Conservation (phyloP, 148 eudicot genomes). For the Amaranthus hypochondriacus region DNA sequence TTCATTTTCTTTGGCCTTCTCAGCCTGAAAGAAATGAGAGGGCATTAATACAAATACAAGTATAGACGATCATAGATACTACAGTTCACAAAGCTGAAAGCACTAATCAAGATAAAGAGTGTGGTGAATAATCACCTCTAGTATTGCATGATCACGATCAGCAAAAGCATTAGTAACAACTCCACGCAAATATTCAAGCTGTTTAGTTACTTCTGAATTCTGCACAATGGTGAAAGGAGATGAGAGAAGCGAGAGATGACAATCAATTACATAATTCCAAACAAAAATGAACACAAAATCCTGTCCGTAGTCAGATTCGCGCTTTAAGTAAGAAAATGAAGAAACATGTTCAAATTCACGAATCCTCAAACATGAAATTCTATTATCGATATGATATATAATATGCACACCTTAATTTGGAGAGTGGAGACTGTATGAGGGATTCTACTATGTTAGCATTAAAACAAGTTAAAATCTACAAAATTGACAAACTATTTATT, state of each 20-base stretch:
- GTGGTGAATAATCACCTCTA: conserved; percentile 54
- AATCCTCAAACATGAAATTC: neutral
- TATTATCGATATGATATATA: too few species aligned
- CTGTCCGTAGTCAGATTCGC: neutral
- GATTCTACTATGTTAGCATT: too few species aligned
- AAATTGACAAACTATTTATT: too few species aligned
- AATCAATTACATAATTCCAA: neutral
- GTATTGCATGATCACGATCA: conserved; percentile 82
- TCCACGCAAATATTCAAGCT: conserved; percentile 76
- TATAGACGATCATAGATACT: conserved; percentile 1
- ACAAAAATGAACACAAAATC: neutral
- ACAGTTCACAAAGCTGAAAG: neutral
- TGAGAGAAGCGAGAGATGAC: conserved; percentile 9
- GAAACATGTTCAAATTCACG: neutral
- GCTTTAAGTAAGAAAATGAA: neutral
- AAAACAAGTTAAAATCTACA: too few species aligned
- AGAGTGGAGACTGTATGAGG: too few species aligned
- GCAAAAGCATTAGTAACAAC: conserved; percentile 82
- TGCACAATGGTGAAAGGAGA: conserved; percentile 25
- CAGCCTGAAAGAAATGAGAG: conserved; percentile 56
- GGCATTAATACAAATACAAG: conserved; percentile 19
- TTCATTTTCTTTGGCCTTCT: conserved; percentile 81
- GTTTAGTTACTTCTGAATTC: conserved; percentile 78
- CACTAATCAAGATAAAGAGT: neutral
- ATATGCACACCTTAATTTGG: too few species aligned